Percentiles rank a stretch among this genome's conserved stretches.
Evolutionary conservation across 2,329 filamentous ascomycete genomes (phyloP).

Genomic region (Grosmannia serpens): DNA sequence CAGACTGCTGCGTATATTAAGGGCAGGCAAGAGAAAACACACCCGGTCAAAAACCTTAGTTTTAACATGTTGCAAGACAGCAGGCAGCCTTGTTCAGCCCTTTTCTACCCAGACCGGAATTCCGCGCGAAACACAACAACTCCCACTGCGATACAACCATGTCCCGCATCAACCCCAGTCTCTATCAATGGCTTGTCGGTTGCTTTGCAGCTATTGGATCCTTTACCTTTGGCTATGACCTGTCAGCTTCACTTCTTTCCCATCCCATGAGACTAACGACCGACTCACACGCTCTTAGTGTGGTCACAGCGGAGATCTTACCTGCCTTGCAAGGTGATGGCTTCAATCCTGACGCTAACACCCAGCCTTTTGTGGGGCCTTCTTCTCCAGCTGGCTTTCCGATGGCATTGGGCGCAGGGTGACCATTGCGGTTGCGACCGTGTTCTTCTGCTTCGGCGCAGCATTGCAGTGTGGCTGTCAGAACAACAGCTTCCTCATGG

Average conservation of each 20-base stretch:
- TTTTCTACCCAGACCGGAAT: no score
- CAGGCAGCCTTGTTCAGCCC: no score
- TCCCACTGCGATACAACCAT: no score
- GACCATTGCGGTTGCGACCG: slow-evolving; percentile 44
- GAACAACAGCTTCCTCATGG: slow-evolving; percentile 42
- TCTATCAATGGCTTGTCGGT: slow-evolving; percentile 6
- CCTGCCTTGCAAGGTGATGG: not conserved
- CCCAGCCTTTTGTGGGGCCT: not conserved
- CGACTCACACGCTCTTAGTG: not conserved
- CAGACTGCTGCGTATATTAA: no score
- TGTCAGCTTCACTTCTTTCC: not conserved
- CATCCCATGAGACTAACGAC: not conserved
- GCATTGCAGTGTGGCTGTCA: slow-evolving; percentile 47
- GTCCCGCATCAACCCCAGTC: slow-evolving; percentile 3
- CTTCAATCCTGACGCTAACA: not conserved
- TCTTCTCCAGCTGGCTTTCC: slow-evolving; percentile 37
- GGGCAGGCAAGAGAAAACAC: no score
- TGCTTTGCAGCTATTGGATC: slow-evolving; percentile 2
- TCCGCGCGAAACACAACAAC: no score
- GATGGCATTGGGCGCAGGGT: slow-evolving; percentile 45
- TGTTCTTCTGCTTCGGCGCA: slow-evolving; percentile 49
- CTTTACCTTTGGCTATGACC: slow-evolving; percentile 3
- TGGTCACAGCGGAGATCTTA: not conserved
- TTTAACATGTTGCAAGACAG: no score
- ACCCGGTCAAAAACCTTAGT: no score